Conservation (phyloP, 805 yeast species). For the Saturnispora diversa region DNA sequence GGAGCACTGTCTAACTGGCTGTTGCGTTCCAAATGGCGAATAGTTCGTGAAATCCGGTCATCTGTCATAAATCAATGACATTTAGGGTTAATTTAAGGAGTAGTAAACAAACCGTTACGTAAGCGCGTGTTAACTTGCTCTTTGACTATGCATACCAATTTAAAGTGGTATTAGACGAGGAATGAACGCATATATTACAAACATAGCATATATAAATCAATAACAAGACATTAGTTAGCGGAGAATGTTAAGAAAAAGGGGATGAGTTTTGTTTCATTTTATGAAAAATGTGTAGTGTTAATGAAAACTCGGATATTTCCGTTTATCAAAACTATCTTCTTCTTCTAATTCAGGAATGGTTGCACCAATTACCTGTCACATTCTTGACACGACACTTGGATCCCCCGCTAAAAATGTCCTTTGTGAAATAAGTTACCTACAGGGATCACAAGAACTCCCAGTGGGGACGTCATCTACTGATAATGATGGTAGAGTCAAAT, state of each 20-base stretch:
- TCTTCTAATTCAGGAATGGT: slow-evolving; percentile 2
- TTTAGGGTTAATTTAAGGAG: too few relatives aligned
- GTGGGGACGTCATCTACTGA: slow-evolving; percentile 41
- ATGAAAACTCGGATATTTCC: slow-evolving; percentile 5
- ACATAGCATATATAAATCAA: too few relatives aligned
- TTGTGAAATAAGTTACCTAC: slow-evolving; percentile 47
- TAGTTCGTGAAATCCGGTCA: slow-evolving; percentile 4
- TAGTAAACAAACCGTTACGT: too few relatives aligned
- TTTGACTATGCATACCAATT: too few relatives aligned
- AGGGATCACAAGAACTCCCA: neutral
- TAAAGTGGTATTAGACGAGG: too few relatives aligned
- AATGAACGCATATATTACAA: too few relatives aligned
- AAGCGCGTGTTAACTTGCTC: too few relatives aligned
- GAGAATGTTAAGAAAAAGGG: too few relatives aligned
- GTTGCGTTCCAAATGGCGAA: slow-evolving; percentile 2
- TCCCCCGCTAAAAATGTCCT: slow-evolving; percentile 72
- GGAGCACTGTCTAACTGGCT: slow-evolving; percentile 18
- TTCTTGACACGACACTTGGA: slow-evolving; percentile 77
- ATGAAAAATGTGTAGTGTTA: too few relatives aligned
- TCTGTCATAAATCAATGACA: neutral
- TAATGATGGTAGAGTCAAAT: slow-evolving; percentile 67
- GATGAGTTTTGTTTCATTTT: too few relatives aligned
- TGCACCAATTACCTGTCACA: slow-evolving; percentile 78
- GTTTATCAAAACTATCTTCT: neutral
- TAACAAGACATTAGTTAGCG: too few relatives aligned